Base-by-base conservation (phyloP, 2,329 filamentous ascomycete species). In the Amphichorda felina region DNA sequence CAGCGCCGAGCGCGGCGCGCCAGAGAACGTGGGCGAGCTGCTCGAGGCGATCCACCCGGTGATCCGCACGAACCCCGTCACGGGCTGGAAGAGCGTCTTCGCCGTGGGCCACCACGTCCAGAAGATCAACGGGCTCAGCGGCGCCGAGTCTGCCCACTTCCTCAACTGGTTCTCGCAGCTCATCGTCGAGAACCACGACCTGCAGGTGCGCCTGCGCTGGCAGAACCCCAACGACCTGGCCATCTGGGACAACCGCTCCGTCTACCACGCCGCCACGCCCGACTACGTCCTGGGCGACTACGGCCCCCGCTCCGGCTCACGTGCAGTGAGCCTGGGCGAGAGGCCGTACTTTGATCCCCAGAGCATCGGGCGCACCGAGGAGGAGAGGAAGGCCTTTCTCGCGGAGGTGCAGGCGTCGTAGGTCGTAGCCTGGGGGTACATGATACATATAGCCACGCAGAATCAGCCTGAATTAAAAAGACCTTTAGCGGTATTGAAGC, bases 171-270 rank as follows among this genome's bases (percentile, higher is more conserved):
- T 75, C 41, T 50, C 66, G 7, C 51, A 60, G 26, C 50, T 73
- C 9, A 53, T 75, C 2, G 56, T 62, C 30, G 63, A 72, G 45
- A 73, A 74, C 45, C 70, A 75, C 44, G 68, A 73, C 44, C 49
- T 74, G 30, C 70, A 75, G 50, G 65, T 72, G 2, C 54, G 68
- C 4, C 50, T 55, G 38, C 51, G 50, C 38, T 69, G 64, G 65
- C 42, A 57, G 39, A 51, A 59, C 30, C 49, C 50, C 7, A 63
- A 68, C 33, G 71, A 75, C 22, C 56, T 19, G 51, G 50, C 69
- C 2, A 72, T 75, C 41, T 75, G 71, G 70, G 70, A 75, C 41
- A 74, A 75, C 43, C 56, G 70, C 7, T 66, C 60, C n/a, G 66
- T 66, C 1, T 74, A 66, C 44, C 70, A 75, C 42, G 61, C 64